Percentiles rank a stretch among this genome's conserved stretches.
Evolutionary conservation across 306 rosid species (phyloP).

Genomic region (Lagenaria siceraria): DNA sequence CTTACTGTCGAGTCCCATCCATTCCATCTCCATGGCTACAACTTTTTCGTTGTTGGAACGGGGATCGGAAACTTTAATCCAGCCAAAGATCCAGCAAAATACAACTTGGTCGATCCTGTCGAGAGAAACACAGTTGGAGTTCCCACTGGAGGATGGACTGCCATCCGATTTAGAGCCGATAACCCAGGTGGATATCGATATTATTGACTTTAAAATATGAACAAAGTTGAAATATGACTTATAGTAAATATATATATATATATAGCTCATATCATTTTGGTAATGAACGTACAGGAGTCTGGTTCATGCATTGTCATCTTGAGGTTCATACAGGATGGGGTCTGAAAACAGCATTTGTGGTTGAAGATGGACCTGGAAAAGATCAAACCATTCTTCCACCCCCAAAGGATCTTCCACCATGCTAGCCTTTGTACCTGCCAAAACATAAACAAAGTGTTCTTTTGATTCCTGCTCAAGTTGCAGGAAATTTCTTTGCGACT

Average conservation of each 20-base stretch:
- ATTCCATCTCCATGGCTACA: slow-evolving; percentile 65
- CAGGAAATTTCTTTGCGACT: slow-evolving; percentile 19
- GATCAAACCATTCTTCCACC: slow-evolving; percentile 56
- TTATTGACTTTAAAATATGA: background rate
- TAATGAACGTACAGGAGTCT: slow-evolving; percentile 38
- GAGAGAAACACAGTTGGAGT: slow-evolving; percentile 78
- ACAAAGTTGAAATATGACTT: background rate
- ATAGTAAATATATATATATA: background rate
- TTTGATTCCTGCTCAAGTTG: slow-evolving; percentile 27
- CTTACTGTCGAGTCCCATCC: slow-evolving; percentile 68
- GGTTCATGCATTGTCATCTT: slow-evolving; percentile 81
- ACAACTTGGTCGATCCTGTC: slow-evolving; percentile 63
- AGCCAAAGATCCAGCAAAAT: slow-evolving; percentile 51
- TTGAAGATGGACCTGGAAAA: slow-evolving; percentile 52
- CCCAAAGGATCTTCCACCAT: slow-evolving; percentile 65
- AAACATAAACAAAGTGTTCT: background rate
- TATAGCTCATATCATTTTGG: background rate
- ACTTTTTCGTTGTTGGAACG: slow-evolving; percentile 55
- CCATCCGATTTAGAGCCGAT: slow-evolving; percentile 61
- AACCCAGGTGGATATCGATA: slow-evolving; percentile 44
- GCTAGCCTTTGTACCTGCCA: slow-evolving; percentile 16
- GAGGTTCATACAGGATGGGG: slow-evolving; percentile 87
- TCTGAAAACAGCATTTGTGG: slow-evolving; percentile 62
- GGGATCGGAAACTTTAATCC: slow-evolving; percentile 71
- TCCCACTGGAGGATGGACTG: slow-evolving; percentile 77